A percentile compares a stretch with the other conserved stretches of the same genome.
Conservation (phyloP, 2,329 filamentous ascomycete genomes). For the Leptodontidium sp. region DNA sequence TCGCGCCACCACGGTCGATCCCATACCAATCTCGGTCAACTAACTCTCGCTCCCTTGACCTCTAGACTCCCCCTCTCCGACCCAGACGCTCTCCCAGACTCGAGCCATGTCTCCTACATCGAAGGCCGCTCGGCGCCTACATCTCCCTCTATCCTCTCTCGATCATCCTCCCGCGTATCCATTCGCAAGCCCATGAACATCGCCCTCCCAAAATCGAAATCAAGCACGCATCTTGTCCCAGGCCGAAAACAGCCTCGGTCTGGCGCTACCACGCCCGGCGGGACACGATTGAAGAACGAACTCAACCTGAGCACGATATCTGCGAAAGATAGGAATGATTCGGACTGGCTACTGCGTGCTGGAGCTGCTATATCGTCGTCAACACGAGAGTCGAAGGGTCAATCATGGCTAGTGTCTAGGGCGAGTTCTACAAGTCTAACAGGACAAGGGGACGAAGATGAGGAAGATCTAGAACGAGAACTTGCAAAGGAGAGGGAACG, state of each 20-base stretch:
- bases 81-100: constrained; percentile 53
- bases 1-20: constrained; percentile 66
- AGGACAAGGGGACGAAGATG: constrained; percentile 59
- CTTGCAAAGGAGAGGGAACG: constrained; percentile 59
- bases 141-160: constrained; percentile 69
- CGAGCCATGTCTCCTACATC: constrained; percentile 60
- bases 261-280: constrained; percentile 39
- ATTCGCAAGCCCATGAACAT: constrained; percentile 48
- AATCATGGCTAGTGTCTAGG: constrained; percentile 72
- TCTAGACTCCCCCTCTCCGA: constrained; percentile 66
- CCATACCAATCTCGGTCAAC: constrained; percentile 64
- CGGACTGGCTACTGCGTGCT: constrained; percentile 71
- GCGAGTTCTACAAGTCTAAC: constrained; percentile 70
- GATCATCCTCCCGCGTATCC: constrained; percentile 61
- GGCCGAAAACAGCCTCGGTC: constrained; percentile 41
- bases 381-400: constrained; percentile 72
- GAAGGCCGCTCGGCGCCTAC: constrained; percentile 69
- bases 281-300: constrained; percentile 37
- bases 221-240: constrained; percentile 61
- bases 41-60: constrained; percentile 70
- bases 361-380: constrained; percentile 69
- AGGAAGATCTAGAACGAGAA: constrained; percentile 61
- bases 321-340: constrained; percentile 55
- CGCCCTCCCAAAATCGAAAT: constrained; percentile 66
- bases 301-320: constrained; percentile 41